A percentile compares a stretch with the other conserved stretches of the same genome.
phyloP scores from a whole-genome alignment of 164 flowering plant species.

The Houttuynia cordata region DNA sequence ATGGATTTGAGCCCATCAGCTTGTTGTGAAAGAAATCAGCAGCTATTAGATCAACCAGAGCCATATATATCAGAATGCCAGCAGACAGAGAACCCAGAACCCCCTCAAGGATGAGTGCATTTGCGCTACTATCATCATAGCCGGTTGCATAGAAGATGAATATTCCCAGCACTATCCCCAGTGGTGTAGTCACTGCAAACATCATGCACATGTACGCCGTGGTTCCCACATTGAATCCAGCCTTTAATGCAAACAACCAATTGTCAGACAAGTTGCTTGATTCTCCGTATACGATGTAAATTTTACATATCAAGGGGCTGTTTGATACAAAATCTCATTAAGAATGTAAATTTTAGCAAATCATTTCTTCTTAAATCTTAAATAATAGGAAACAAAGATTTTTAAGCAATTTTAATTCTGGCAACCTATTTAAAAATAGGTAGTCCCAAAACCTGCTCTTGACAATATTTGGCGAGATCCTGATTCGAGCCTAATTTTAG shows the following conservation, averaged over 20 bases:
- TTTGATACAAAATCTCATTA: too few relatives aligned
- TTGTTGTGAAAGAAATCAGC: constrained; percentile 69
- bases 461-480: too few relatives aligned
- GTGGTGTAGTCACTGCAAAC: constrained; percentile 69
- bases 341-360: too few relatives aligned
- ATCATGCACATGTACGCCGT: constrained; percentile 59
- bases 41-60: constrained; percentile 60
- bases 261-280: background rate
- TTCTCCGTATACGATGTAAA: too few relatives aligned
- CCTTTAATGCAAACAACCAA: constrained; percentile 18
- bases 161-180: constrained; percentile 66
- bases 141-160: constrained; percentile 44
- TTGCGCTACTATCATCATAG: constrained; percentile 45
- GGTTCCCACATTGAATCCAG: constrained; percentile 48
- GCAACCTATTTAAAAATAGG: too few relatives aligned
- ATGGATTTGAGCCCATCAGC: constrained; percentile 32
- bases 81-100: constrained; percentile 54
- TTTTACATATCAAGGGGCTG: too few relatives aligned
- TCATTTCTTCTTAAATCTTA: too few relatives aligned
- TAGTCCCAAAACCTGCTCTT: too few relatives aligned
- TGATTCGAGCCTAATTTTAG: too few relatives aligned
- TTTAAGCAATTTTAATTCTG: too few relatives aligned
- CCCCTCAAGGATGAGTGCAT: constrained; percentile 59
- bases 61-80: constrained; percentile 70
- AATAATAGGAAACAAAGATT: too few relatives aligned